Base-by-base conservation (phyloP, 208 protist species). In the Wallacemonas collosoma region DNA sequence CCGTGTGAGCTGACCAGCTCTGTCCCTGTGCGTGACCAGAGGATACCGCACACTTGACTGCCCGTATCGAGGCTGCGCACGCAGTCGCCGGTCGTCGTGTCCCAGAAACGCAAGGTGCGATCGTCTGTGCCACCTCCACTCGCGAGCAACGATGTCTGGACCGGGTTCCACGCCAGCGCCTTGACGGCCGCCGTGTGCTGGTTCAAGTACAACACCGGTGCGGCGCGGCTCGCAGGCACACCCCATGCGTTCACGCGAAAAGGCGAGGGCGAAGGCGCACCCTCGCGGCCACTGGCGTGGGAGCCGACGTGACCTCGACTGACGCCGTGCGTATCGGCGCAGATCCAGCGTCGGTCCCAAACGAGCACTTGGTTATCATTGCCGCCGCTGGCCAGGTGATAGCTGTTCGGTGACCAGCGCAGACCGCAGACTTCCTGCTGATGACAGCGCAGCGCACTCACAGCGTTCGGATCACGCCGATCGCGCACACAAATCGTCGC, bases 1-100 rank as follows among this genome's bases (percentile, higher is more conserved):
- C 99, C 99, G 83, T 99, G 99, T 11, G 95, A 96, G 53, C 95
- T 99, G 51, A 99, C 90, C 2, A 99, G 85, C 87, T 99, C 99
- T 45, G 90, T 96, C 39, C 98, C 93, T 64, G 83, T 82, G 57
- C 66, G 90, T 45, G 86, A 92, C 99, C 99, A 99, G 62, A 98
- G 68, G 17, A 99, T 77, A 0, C 93, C 90, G 79, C 98, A 99
- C 6, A 99, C 98, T 82, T 99, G 98, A 48, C 88, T 97, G 38
- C 98, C 83, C 0, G 99, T 99, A 77, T 99, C 98, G 53, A 99
- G 88, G 57, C 77, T 72, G 71, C 98, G 95, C 5, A 98, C 43
- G 60, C 91, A 98, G 75, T 95, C 90, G 41, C 98, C 98, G 8
- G 89, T 98, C 3, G 75, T 50, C 4, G 97, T 98, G 87, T 99